These are phyloP conservation scores for Hymenoscyphus fructigenus DNA, from an alignment of 2,329 filamentous ascomycete species.

Conservation along the genomic window DNA sequence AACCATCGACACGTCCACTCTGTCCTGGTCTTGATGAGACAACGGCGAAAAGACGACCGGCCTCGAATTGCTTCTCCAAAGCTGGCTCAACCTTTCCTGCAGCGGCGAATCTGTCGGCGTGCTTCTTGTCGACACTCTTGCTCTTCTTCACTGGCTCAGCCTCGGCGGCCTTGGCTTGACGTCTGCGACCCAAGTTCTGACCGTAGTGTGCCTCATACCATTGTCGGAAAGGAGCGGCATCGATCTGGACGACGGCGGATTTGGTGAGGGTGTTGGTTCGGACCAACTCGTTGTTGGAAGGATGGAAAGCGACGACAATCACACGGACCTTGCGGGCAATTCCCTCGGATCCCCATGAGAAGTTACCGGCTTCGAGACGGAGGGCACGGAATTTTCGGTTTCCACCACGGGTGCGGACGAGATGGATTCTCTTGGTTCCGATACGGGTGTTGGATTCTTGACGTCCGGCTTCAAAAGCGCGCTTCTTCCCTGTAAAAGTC, in stretches of 20 bases:
- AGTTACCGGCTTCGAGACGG: slow-evolving; percentile 98
- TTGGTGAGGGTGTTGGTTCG: slow-evolving; percentile 99
- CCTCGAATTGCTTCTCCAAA: slow-evolving; percentile 99
- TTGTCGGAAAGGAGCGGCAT: slow-evolving; percentile 98
- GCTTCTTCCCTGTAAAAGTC: slow-evolving; percentile 77
- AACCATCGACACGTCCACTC: slow-evolving; percentile 94
- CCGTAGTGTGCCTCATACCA: slow-evolving; percentile 99
- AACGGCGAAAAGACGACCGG: slow-evolving; percentile 93
- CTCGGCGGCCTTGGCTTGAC: slow-evolving; percentile 71
- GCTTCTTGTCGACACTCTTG: slow-evolving; percentile 95
- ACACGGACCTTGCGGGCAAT: slow-evolving; percentile 98
- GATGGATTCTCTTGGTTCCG: slow-evolving; percentile 92
- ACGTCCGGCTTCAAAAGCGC: slow-evolving; percentile 99
- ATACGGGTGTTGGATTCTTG: slow-evolving; percentile 99
- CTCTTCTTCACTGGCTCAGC: slow-evolving; percentile 73
- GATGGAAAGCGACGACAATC: slow-evolving; percentile 97
- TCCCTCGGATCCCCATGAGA: slow-evolving; percentile 98
- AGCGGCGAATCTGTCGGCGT: slow-evolving; percentile 78
- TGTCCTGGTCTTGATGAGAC: slow-evolving; percentile 92
- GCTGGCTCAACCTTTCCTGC: slow-evolving; percentile 89
- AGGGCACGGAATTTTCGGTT: slow-evolving; percentile 99
- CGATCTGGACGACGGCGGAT: slow-evolving; percentile 97
- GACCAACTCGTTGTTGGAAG: slow-evolving; percentile 99
- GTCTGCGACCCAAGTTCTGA: slow-evolving; percentile 80
- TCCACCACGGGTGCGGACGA: slow-evolving; percentile 94